Evolutionary conservation across 2,329 filamentous ascomycete genomes (phyloP), one percentile per base, ranked within the genome.

Genomic region (Pseudocercospora fuligena): DNA sequence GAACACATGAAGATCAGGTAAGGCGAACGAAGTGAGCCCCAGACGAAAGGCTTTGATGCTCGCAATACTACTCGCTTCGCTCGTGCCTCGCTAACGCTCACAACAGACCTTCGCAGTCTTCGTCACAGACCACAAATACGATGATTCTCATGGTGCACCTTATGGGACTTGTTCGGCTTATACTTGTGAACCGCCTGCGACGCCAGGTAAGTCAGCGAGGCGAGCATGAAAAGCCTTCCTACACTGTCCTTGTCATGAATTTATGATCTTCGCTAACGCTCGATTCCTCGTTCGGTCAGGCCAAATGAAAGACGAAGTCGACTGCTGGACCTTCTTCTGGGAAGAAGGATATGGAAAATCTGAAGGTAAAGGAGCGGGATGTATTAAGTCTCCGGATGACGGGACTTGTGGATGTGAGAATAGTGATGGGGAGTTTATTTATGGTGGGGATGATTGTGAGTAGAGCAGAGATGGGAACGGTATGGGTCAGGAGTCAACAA

Each of bases 151-250:
- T 65, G 83, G 83, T 19, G 23, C 23, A 11, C 53, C 53, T 1
- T 85, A 85, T 70, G 83, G 82, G 1, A 84, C 81, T 4, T 85
- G 81, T 73, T 74, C 68, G 27, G 80, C 80, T 1, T 83, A 82
- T 70, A 81, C 79, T 1, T 82, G 80, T 70, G 69, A 74, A 8
- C 69, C 77, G 5, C 79, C 80, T 0, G 76, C 75, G 0, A 71
- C 63, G 9, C 67, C 70, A 2, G 72, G 76, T 6, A n/a, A 40
- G 14, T n/a, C 27, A 27, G 27, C 6, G 27, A 33, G 7, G n/a
- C n/a, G n/a, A n/a, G n/a, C n/a, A n/a, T n/a, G n/a, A n/a, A n/a
- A n/a, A n/a, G n/a, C n/a, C n/a, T n/a, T n/a, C n/a, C n/a, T n/a
- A n/a, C n/a, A n/a, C n/a, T n/a, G n/a, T n/a, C n/a, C n/a, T n/a